Evolutionary conservation across 129 eudicot species (phyloP), one percentile per base, ranked within the genome.

Genomic region (Lactuca saligna): DNA sequence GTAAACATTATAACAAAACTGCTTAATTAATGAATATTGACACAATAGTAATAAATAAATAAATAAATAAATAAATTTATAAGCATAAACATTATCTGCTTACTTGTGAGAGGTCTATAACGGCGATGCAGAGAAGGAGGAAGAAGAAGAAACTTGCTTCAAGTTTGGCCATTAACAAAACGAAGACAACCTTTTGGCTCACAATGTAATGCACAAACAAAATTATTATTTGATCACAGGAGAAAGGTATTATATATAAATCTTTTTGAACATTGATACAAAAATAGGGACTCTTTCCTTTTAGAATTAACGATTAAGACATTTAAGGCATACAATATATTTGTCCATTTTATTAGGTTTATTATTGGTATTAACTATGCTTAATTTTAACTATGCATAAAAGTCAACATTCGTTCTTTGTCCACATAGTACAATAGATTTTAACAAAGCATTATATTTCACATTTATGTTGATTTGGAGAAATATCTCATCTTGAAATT

Each of bases 131-230:
- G 46, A 51, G 34, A 11, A 68, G 44, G 39, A 75, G 49, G 68
- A 74, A 66, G 53, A 74, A 12, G 39, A 48, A 42, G 57, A 68
- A 58, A 75, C 57, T 50, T 50, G 74, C 60, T 67, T 59, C 79
- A 48, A 48, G 69, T 75, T 51, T 68, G 57, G 20, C 80, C 80
- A 75, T 73, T 60, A 50, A 60, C 44, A 14, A 54, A 31, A 11
- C 4, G 66, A 57, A 57, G 8, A 2, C 31, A 63, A 51, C 31
- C 15, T 44, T 35, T 56, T 32, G 12, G n/a, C 53, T 57, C 54
- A 50, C 68, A 67, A 55, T 65, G 57, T 39, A 54, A 7, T 8
- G 37, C 57, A 55, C 65, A 46, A 46, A 33, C 32, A 29, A 66
- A 58, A 17, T 34, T 37, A 37, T 59, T 49, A 25, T 32, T 58